Evolutionary conservation across 2,329 filamentous ascomycete genomes (phyloP), one percentile per base, ranked within the genome.

Genomic region (Fusarium siculi): DNA sequence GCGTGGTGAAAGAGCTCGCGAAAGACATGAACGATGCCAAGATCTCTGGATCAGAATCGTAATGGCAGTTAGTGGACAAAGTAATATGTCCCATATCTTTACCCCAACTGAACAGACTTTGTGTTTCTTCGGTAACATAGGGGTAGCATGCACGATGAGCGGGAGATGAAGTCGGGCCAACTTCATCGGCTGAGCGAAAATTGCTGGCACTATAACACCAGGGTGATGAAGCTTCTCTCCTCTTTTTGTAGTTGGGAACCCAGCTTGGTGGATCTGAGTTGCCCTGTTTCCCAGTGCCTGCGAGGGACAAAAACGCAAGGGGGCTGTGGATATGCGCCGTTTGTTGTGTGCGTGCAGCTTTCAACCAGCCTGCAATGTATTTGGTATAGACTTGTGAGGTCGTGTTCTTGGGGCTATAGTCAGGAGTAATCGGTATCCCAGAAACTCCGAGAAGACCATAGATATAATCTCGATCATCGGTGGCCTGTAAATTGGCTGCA

Each of bases 381-480:
- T 61, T 52, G 21, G 30, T 67, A 42, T 42, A 67, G 28, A 67
- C 40, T 16, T 60, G 44, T 8, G 63, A 67, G 23, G 53, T 28
- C 10, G 47, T 46, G 14, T 60, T 67, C 34, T 67, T 36, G 6
- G 28, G 14, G n/a, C 39, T 60, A 15, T 67, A 67, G 28, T 61
- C 46, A 36, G 63, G 53, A 9, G 37, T 53, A 7, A 67, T 47
- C 7, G 46, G 44, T 16, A 67, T 67, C 14, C 21, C 63, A 12
- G 53, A 67, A 15, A 61, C 62, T 46, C 39, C 63, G 46, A 67
- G 61, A 65, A 65, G 64, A 7, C 63, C 63, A 18, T 68, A 49
- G 16, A 62, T 54, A 16, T 68, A 46, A 23, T 67, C 30, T 14
- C 40, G 54, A 28, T 62, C 46, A 34, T 67, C 47, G 14, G 30